Percentiles rank a stretch among this genome's conserved stretches.
Evolutionary conservation across 108 stramenopile species (phyloP).

Genomic region (Heterococcus sp.): DNA sequence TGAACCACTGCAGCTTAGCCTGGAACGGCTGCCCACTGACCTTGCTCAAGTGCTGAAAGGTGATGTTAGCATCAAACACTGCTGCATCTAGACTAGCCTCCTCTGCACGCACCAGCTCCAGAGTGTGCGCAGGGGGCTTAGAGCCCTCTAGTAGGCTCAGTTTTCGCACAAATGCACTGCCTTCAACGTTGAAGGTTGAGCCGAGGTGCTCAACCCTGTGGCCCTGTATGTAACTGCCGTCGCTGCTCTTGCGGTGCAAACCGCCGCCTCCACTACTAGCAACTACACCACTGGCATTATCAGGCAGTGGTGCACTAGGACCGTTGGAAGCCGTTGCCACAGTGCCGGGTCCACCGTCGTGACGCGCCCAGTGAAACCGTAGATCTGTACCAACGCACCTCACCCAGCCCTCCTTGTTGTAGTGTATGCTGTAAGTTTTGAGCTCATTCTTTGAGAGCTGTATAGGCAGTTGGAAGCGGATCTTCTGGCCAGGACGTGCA

Average conservation of each 20-base stretch:
- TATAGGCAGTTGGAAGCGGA: conserved; percentile 56
- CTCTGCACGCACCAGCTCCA: conserved; percentile 20
- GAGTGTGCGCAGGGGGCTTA: not conserved
- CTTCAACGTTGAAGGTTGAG: conserved; percentile 21
- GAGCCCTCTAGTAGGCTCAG: conserved; percentile 5
- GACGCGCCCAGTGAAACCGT: conserved; percentile 51
- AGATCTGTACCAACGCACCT: conserved; percentile 48
- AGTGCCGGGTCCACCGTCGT: conserved; percentile 5
- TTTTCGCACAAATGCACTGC: conserved; percentile 27
- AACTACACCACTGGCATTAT: no score
- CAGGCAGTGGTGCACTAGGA: no score
- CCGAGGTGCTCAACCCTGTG: not conserved
- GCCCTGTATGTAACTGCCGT: not conserved
- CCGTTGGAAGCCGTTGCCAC: no score
- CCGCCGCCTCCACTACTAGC: no score
- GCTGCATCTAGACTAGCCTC: conserved; percentile 37
- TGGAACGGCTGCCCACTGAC: conserved; percentile 37
- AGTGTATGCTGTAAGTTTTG: conserved; percentile 50
- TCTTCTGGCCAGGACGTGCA: conserved; percentile 52
- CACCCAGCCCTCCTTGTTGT: conserved; percentile 54
- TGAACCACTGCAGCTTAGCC: conserved; percentile 42
- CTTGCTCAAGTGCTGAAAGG: conserved; percentile 43
- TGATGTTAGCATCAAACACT: conserved; percentile 43
- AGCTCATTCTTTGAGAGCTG: conserved; percentile 52
- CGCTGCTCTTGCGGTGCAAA: not conserved